Conservation (phyloP, 805 yeast genomes). For the Kockiozyma suomiensis region DNA sequence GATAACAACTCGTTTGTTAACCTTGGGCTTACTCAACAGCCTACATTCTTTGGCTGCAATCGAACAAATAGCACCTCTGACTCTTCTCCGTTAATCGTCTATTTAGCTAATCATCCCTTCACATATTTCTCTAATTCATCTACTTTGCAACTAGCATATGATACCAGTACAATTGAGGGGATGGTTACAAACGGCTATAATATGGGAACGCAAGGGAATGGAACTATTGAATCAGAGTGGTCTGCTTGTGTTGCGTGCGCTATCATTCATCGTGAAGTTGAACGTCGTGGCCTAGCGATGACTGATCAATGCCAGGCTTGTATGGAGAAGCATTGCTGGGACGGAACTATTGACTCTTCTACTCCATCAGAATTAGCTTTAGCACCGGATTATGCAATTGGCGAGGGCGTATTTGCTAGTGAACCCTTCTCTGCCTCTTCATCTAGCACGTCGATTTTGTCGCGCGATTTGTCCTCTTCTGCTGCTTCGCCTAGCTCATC, state of each 20-base stretch:
- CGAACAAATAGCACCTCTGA: constrained; percentile 46
- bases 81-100: constrained; percentile 57
- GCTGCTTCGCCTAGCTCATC: background rate
- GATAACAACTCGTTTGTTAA: constrained; percentile 52
- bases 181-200: constrained; percentile 78
- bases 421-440: background rate
- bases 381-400: background rate
- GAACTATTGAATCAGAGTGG: constrained; percentile 70
- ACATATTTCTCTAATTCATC: constrained; percentile 70
- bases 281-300: constrained; percentile 60
- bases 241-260: constrained; percentile 81
- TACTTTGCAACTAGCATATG: constrained; percentile 66
- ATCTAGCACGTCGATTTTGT: background rate
- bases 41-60: constrained; percentile 83
- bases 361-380: background rate
- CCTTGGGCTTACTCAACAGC: constrained; percentile 57
- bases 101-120: constrained; percentile 72
- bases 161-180: constrained; percentile 56
- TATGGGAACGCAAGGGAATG: constrained; percentile 63
- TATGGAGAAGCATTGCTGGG: constrained; percentile 76
- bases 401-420: background rate
- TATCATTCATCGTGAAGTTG: constrained; percentile 74
- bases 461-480: no score
- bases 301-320: constrained; percentile 73
- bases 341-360: constrained; percentile 34